Conservation (phyloP, 176 grass and related monocot species). For the Pontederia crassipes region DNA sequence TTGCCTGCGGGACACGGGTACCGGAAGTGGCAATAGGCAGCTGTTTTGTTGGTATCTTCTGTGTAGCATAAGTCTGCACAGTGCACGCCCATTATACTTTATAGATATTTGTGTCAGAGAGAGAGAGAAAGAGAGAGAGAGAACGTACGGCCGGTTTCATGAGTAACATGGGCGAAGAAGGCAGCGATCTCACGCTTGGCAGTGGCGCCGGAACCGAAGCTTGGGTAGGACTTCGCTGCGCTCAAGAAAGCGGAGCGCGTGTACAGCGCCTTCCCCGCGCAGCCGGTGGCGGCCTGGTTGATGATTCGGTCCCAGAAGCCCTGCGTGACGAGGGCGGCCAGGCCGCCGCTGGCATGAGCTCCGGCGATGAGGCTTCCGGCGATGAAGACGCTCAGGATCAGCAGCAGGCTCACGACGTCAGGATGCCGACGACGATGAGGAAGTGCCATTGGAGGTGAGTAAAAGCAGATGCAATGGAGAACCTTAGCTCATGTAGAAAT, state of each 20-base stretch:
- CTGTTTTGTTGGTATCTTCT: conserved; percentile 63
- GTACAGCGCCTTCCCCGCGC: conserved; percentile 47
- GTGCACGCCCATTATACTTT: background rate
- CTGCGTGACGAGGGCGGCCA: conserved; percentile 6
- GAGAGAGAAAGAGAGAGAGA: background rate
- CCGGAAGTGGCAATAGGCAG: conserved; percentile 58
- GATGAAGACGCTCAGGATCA: background rate
- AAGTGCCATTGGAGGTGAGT: too few species aligned
- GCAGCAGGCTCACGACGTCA: too few species aligned
- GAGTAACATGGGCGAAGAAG: conserved; percentile 70
- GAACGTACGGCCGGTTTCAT: conserved; percentile 15
- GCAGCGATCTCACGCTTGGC: conserved; percentile 72
- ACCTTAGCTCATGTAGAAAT: too few species aligned
- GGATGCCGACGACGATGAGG: too few species aligned
- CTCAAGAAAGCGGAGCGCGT: conserved; percentile 60
- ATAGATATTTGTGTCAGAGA: background rate
- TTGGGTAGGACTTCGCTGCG: conserved; percentile 24
- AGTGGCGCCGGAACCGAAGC: conserved; percentile 51
- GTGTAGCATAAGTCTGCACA: conserved; percentile 81
- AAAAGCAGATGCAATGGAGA: too few species aligned
- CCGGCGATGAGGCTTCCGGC: background rate
- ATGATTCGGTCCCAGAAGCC: conserved; percentile 13
- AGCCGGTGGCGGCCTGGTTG: conserved; percentile 5
- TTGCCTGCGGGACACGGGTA: conserved; percentile 58
- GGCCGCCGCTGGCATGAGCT: background rate